phyloP scores from a whole-genome alignment of 139 green algal genomes.

The Chlorella sorokiniana region DNA sequence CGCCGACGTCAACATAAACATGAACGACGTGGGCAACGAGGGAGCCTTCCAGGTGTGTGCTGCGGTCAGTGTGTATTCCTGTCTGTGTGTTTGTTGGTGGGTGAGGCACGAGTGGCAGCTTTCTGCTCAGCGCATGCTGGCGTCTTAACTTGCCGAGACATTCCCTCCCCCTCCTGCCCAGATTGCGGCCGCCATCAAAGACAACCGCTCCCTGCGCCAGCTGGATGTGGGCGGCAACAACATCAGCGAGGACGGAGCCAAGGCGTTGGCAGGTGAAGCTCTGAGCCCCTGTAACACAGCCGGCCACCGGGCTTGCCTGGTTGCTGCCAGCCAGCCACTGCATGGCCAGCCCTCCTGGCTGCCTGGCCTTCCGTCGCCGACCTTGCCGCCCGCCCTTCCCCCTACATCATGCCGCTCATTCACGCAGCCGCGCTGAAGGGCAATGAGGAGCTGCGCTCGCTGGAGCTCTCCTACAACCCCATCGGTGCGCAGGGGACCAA shows the following conservation, averaged over 20 bases:
- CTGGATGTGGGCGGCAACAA: slow-evolving; percentile 98
- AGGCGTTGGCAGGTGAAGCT: slow-evolving; percentile 26
- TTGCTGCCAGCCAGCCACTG: background rate
- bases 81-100: background rate
- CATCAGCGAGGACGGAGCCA: slow-evolving; percentile 78
- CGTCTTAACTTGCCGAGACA: background rate
- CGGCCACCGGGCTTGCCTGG: background rate
- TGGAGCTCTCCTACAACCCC: slow-evolving; percentile 97
- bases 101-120: background rate
- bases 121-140: background rate
- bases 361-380: background rate
- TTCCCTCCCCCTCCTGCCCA: background rate
- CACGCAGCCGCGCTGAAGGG: slow-evolving; percentile 23
- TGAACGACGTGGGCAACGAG: slow-evolving; percentile 93
- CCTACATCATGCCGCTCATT: too few species aligned
- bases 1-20: slow-evolving; percentile 92
- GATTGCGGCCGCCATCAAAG: slow-evolving; percentile 69
- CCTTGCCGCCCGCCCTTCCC: background rate
- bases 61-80: background rate
- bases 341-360: background rate
- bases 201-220: slow-evolving; percentile 61
- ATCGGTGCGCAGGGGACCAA: slow-evolving; percentile 81
- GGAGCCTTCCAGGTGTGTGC: slow-evolving; percentile 71
- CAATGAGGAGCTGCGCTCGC: slow-evolving; percentile 60
- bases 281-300: background rate